These are phyloP conservation scores for Solanum chmielewskii DNA, from an alignment of 257 asterid species.

Conservation along the genomic window DNA sequence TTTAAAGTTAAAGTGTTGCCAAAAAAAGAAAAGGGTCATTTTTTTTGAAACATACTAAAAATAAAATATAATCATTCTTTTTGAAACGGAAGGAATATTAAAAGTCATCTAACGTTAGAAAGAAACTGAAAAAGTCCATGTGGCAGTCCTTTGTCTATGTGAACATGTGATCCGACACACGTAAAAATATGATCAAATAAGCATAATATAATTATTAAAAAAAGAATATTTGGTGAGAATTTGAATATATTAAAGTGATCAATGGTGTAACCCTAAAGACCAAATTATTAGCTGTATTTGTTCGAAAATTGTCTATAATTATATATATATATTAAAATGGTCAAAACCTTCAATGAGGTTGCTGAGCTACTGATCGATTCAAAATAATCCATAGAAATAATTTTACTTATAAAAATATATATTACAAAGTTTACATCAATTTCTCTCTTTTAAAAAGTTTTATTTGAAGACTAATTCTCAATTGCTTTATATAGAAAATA, in stretches of 20 bases:
- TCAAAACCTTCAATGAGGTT: neutral
- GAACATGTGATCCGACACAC: neutral
- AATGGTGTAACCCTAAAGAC: neutral
- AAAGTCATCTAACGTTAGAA: too few relatives aligned
- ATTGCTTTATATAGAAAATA: neutral
- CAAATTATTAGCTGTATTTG: neutral
- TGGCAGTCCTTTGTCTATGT: neutral
- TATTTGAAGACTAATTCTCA: neutral
- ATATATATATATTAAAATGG: neutral
- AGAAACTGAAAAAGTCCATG: neutral
- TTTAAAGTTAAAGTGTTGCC: too few relatives aligned
- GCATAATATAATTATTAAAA: neutral
- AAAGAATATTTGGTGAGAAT: neutral
- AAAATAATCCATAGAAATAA: neutral
- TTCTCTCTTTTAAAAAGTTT: neutral
- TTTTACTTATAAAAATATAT: neutral
- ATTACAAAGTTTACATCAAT: neutral
- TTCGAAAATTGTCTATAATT: neutral
- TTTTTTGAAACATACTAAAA: too few relatives aligned
- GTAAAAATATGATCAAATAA: neutral
- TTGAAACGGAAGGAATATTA: fast-evolving
- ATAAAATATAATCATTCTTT: too few relatives aligned
- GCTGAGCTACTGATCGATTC: neutral
- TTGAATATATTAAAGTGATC: neutral
- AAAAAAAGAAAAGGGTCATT: too few relatives aligned